These are phyloP conservation scores for Nannochloropsis limnetica DNA, from an alignment of 352 stramenopile species.

Conservation along the genomic window DNA sequence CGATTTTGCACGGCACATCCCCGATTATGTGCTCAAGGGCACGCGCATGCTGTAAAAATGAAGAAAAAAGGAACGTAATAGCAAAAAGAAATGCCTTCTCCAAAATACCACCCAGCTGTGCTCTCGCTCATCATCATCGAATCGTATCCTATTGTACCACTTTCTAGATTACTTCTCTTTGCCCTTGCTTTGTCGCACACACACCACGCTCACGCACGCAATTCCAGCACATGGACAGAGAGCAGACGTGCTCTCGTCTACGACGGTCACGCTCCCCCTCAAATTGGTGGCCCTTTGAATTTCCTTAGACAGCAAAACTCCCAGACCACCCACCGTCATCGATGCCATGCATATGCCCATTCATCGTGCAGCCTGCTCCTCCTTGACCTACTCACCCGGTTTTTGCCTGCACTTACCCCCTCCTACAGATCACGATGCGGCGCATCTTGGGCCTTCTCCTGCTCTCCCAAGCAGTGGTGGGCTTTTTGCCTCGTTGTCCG, in stretches of 20 bases:
- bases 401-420: no score
- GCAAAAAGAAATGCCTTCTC: not conserved
- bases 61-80: not conserved
- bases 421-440: not conserved
- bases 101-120: not conserved
- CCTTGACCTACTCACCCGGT: not conserved
- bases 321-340: not conserved
- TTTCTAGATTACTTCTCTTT: no score
- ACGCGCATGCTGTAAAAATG: not conserved
- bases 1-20: conserved; percentile 41
- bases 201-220: no score
- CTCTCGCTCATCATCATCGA: no score
- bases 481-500: conserved; percentile 7
- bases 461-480: not conserved
- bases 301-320: not conserved
- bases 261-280: no score
- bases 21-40: conserved; percentile 38
- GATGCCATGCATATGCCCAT: not conserved
- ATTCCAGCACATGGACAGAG: no score
- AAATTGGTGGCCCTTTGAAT: not conserved
- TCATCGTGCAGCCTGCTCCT: not conserved
- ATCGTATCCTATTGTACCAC: no score
- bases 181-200: no score
- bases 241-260: no score
- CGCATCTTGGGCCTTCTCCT: not conserved